These are phyloP conservation scores for Calocybe gangraenosa DNA, from an alignment of 768 basidiomycete species.

Conservation along the genomic window DNA sequence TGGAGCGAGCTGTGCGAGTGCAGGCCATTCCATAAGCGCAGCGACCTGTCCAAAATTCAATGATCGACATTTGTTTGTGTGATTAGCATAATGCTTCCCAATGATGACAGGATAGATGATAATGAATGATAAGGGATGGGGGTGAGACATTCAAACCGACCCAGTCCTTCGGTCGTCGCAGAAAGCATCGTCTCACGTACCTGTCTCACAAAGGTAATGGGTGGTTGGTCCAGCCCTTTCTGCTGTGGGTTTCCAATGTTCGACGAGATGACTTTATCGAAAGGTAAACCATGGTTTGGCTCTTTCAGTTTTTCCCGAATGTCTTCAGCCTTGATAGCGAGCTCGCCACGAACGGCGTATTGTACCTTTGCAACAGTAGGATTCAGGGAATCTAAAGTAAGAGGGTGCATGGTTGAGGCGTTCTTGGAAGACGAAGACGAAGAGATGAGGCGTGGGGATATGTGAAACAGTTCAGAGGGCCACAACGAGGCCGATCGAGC, in stretches of 20 bases:
- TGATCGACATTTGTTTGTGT: no score
- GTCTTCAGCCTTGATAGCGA: slow-evolving; percentile 90
- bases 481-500: slow-evolving; percentile 9
- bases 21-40: slow-evolving; percentile 89
- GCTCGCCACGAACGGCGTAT: slow-evolving; percentile 96
- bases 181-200: slow-evolving; percentile 33
- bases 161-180: no score
- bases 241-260: slow-evolving; percentile 99
- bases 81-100: no score
- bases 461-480: slow-evolving; percentile 4
- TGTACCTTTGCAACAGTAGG: slow-evolving; percentile 82
- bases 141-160: no score
- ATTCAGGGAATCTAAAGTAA: slow-evolving; percentile 75
- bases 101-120: no score
- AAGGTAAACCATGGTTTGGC: slow-evolving; percentile 62
- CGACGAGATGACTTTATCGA: slow-evolving; percentile 84
- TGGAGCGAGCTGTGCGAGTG: slow-evolving; percentile 70
- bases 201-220: slow-evolving; percentile 91
- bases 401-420: slow-evolving; percentile 42
- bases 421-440: slow-evolving; percentile 10
- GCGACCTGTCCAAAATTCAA: slow-evolving; percentile 68
- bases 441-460: neutral
- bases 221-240: slow-evolving; percentile 87
- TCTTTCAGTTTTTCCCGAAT: slow-evolving; percentile 69
- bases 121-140: no score